Evolutionary conservation across 1,139 yeast genomes (phyloP).

Genomic region (Diutina pseudorugosa): DNA sequence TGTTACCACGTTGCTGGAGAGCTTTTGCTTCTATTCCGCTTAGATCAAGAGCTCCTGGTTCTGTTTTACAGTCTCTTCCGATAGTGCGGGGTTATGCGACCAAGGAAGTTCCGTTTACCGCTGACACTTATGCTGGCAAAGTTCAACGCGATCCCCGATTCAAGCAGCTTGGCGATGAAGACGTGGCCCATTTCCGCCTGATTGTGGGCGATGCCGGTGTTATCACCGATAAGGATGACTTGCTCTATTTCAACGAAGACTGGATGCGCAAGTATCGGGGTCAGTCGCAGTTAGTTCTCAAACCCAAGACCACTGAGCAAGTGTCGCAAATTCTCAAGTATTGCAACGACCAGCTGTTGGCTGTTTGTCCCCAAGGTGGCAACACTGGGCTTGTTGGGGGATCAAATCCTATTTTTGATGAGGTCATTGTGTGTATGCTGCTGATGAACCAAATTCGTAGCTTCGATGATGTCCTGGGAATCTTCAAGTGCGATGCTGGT

Average conservation of each 20-base stretch:
- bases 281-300: slow-evolving; percentile 67
- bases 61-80: not conserved
- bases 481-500: slow-evolving; percentile 84
- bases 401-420: slow-evolving; percentile 86
- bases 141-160: slow-evolving; percentile 34
- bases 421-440: slow-evolving; percentile 60
- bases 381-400: slow-evolving; percentile 97
- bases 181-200: slow-evolving; percentile 49
- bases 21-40: not conserved
- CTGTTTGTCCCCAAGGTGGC: slow-evolving; percentile 96
- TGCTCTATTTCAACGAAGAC: slow-evolving; percentile 73
- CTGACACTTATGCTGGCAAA: slow-evolving; percentile 47
- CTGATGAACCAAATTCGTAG: slow-evolving; percentile 69
- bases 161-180: slow-evolving; percentile 39
- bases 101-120: slow-evolving; percentile 43
- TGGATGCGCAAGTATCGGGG: slow-evolving; percentile 96
- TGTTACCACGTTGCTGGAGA: not conserved
- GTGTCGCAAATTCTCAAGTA: slow-evolving; percentile 66
- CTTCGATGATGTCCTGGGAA: slow-evolving; percentile 76
- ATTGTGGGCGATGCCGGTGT: slow-evolving; percentile 40
- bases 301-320: slow-evolving; percentile 76
- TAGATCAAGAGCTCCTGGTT: not conserved
- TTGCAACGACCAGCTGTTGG: slow-evolving; percentile 67
- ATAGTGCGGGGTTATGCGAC: not conserved
- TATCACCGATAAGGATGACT: slow-evolving; percentile 46